Evolutionary conservation across 371 early-diverging fungal genomes (phyloP), one percentile per base, ranked within the genome.

Genomic region (Choanephora cucurbitarum): DNA sequence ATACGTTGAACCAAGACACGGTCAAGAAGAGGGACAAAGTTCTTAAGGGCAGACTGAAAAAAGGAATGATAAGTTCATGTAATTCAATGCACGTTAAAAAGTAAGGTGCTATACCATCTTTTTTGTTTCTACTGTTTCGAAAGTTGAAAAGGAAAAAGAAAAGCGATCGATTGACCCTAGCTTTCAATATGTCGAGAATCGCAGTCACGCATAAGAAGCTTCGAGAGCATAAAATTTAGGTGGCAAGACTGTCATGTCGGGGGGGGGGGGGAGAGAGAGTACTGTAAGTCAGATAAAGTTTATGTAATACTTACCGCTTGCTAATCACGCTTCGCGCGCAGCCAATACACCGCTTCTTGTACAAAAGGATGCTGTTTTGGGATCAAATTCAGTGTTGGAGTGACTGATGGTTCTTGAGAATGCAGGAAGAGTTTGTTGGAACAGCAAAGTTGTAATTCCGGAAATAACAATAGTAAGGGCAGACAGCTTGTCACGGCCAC

Each of bases 1-100:
- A 96, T 76, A 58, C 97, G 90, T 80, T 95, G 93, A 64, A 99
- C 86, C 49, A 99, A 90, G 56, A 99, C 94, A 64, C 99, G 93
- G 85, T 98, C 98, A 58, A 96, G 88, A 67, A 98, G 91, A 57
- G 99, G 65, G 39, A 64, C 56, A 44, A 59, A 55, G 56, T 47
- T 59, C 83, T 90, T 91, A 62, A 77, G 42, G 37, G 37, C 37
- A 37, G 37, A 37, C 37, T 37, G n/a, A 37, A 37, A 28, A 28
- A 3, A 28, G 7, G 28, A 28, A 28, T 7, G 7, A 7, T 28
- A 28, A 28, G 28, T 28, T 7, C 7, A 3, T 28, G 7, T 5
- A 7, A 7, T 7, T 28, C 28, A 28, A 28, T 28, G 5, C 28
- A 28, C 7, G 3, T 5, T 37, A 11, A 2, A 37, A 13, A 37